Evolutionary conservation across 768 basidiomycete genomes (phyloP), one percentile per base, ranked within the genome.

Genomic region (Pholiota molesta): DNA sequence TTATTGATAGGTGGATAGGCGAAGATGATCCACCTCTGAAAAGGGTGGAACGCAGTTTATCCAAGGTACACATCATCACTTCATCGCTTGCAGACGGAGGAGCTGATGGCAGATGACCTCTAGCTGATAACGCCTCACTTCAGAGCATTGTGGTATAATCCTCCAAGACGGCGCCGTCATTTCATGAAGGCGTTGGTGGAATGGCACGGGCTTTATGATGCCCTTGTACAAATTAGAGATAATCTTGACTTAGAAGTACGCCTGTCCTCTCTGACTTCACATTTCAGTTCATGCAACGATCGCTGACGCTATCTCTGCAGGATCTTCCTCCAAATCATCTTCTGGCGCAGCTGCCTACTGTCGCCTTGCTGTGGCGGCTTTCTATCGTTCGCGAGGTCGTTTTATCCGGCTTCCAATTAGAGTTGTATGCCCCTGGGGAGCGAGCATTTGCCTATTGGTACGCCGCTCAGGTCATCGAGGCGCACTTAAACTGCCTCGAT

Each of bases 401-500:
- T 5, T 76, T 89, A 47, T 88, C 91, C 1, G 93, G 90, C 2
- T 90, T 91, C 63, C 91, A 94, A 71, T 73, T 93, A 21, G 89
- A 91, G 49, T 72, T 95, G 7, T 92, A 93, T 67, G 78, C 84
- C 21, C 72, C 79, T 0, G 83, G 89, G 44, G 93, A 95, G 68
- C 83, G 78, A 35, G 78, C 88, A 0, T 85, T 92, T 63, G 88
- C 91, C 2, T 93, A 94, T 73, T 93, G 91, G 88, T 91, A 91
- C 68, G 75, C 79, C 5, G 70, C 81, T 2, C 79, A 81, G 47
- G 80, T 92, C 3, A 74, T 89, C 0, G 84, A 87, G 19, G 73
- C 73, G 23, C 87, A 92, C 65, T 68, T 90, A 10, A 72, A 74
- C 3, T 82, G 77, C 61, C 71, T 91, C 58, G 86, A 90, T 57